Base-by-base conservation (phyloP, 306 rosid genomes). In the Canavalia ensiformis region DNA sequence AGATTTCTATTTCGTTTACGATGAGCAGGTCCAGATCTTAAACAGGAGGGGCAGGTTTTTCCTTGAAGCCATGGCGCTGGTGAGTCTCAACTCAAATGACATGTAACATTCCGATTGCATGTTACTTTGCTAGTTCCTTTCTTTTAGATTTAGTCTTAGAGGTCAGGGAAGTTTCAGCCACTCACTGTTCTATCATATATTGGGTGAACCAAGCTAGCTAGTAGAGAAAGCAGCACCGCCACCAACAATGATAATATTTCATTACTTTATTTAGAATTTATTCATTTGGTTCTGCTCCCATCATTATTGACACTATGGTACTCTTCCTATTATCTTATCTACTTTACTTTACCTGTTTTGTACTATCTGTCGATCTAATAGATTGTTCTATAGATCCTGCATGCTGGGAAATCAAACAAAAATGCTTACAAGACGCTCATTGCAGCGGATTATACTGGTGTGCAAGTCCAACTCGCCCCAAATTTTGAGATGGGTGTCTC, bases 51-150 rank as follows among this genome's bases (percentile, higher is more conserved):
- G 81, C 78, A 34, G 86, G 63, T 76, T 80, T 83, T 82, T 85
- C 82, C 80, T 52, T n/a, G 58, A 82, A 90, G 92, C 90, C 81
- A 93, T 93, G 97, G 91, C 93, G 82, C 89, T 93, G 90, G 94
- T 89, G 84, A 85, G 97, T 86, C 63, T 7, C 37, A 39, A 13
- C 33, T 28, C 66, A 10, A 31, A 0, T 63, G 2, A 3, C 28
- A 11, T 6, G 29, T 8, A 5, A 3, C 46, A 11, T 4, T 18
- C 25, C 56, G 54, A 49, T 49, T 68, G 41, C 41, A 9, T 2
- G 0, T 68, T 29, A 2, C 41, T 37, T 37, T 37, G 41, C 41
- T 67, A 42, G 1, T 63, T 35, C 6, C 41, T 49, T 70, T 7
- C 76, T 3, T 35, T 39, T 4, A 9, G 29, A 10, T 13, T 73